Conservation (phyloP, 768 basidiomycete species). For the Russula ochroleuca region DNA sequence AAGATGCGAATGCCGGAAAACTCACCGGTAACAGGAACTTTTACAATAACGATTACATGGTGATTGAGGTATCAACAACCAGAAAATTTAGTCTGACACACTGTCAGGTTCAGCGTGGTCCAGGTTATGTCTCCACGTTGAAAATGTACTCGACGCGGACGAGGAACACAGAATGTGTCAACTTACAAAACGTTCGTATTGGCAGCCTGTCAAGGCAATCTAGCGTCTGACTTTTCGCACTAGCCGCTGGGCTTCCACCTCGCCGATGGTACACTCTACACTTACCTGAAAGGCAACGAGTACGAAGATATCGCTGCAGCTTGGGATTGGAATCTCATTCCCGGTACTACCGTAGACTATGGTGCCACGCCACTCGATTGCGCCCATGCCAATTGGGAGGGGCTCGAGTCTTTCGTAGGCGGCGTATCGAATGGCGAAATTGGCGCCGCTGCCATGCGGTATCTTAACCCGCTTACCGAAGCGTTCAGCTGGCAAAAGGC, state of each 20-base stretch:
- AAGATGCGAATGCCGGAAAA: slow-evolving; percentile 32
- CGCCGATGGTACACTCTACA: slow-evolving; percentile 59
- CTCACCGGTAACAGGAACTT: slow-evolving; percentile 35
- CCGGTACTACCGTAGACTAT: slow-evolving; percentile 67
- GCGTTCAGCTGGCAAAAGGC: slow-evolving; percentile 60
- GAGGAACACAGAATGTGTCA: slow-evolving; percentile 35
- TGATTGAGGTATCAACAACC: slow-evolving; percentile 19
- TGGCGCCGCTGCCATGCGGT: slow-evolving; percentile 61
- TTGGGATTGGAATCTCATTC: slow-evolving; percentile 78
- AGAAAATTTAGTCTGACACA: background rate
- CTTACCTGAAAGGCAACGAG: slow-evolving; percentile 60
- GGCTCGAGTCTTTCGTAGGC: slow-evolving; percentile 58
- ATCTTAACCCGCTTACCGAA: slow-evolving; percentile 56
- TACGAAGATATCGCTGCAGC: slow-evolving; percentile 69
- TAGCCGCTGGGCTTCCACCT: slow-evolving; percentile 49
- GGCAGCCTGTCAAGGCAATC: background rate
- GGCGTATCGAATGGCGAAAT: slow-evolving; percentile 55
- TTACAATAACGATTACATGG: slow-evolving; percentile 37
- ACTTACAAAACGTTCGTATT: slow-evolving; percentile 32
- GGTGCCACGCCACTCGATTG: slow-evolving; percentile 51
- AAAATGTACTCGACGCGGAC: slow-evolving; percentile 38
- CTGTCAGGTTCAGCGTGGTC: slow-evolving; percentile 36
- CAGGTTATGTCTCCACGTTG: slow-evolving; percentile 33
- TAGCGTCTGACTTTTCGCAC: background rate
- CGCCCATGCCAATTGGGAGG: slow-evolving; percentile 39